phyloP scores from a whole-genome alignment of 164 flowering plant species.

The Liquidambar formosana region DNA sequence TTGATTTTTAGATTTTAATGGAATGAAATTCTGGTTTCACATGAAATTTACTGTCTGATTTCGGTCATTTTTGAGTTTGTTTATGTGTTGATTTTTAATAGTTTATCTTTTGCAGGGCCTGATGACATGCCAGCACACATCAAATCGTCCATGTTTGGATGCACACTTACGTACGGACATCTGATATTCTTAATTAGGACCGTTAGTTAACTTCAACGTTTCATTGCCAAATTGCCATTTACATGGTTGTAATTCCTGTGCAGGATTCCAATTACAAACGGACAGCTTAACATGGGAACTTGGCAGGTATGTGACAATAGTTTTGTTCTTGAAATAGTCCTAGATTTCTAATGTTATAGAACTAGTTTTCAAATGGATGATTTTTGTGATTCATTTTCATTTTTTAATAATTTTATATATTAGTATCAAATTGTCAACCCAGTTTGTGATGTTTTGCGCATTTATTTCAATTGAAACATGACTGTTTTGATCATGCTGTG shows the following conservation, averaged over 20 bases:
- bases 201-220: background rate
- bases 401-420: too few relatives aligned
- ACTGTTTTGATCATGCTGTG: too few relatives aligned
- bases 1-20: too few relatives aligned
- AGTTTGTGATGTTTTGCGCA: too few relatives aligned
- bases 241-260: conserved; percentile 2
- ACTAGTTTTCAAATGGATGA: background rate
- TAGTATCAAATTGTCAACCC: too few relatives aligned
- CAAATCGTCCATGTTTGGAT: conserved; percentile 88
- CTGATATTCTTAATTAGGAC: background rate
- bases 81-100: background rate
- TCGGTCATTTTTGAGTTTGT: background rate
- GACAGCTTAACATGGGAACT: conserved; percentile 91
- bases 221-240: background rate
- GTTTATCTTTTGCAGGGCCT: conserved; percentile 62
- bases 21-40: too few relatives aligned
- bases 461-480: too few relatives aligned
- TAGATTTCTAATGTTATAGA: background rate
- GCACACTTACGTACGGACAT: conserved; percentile 67
- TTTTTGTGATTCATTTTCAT: background rate
- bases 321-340: background rate
- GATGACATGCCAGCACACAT: conserved; percentile 99
- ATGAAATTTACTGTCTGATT: background rate
- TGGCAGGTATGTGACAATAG: conserved; percentile 71
- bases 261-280: conserved; percentile 92